Percentiles rank a stretch among this genome's conserved stretches.
These are phyloP conservation scores for Penicillium herquei DNA, from an alignment of 495 filamentous ascomycete genomes.

Conservation along the genomic window DNA sequence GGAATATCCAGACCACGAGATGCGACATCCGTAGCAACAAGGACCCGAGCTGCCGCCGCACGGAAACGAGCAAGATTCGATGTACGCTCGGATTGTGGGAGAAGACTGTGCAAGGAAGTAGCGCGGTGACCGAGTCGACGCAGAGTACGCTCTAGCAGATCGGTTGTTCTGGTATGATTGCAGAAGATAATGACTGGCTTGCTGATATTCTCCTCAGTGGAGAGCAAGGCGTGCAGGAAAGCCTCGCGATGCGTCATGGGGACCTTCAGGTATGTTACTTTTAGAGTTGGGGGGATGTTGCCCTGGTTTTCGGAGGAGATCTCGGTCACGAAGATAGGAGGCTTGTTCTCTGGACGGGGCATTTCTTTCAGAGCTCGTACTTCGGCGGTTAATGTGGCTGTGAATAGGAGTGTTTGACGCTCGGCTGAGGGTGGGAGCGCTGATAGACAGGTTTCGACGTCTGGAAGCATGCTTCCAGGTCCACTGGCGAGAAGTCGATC, in stretches of 20 bases:
- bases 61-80: slow-evolving; percentile 89
- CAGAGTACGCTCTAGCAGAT: slow-evolving; percentile 81
- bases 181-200: slow-evolving; percentile 88
- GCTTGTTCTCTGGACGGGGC: slow-evolving; percentile 62
- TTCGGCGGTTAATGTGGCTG: slow-evolving; percentile 92
- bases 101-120: slow-evolving; percentile 81
- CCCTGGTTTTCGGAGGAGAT: slow-evolving; percentile 65
- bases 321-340: slow-evolving; percentile 84
- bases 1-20: slow-evolving; percentile 96
- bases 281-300: slow-evolving; percentile 75
- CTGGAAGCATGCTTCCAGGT: slow-evolving; percentile 84
- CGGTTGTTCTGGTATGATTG: slow-evolving; percentile 87
- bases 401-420: slow-evolving; percentile 93
- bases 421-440: slow-evolving; percentile 68
- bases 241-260: slow-evolving; percentile 88
- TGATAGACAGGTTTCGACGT: slow-evolving; percentile 82
- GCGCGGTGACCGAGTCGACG: slow-evolving; percentile 84
- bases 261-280: slow-evolving; percentile 81
- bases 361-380: slow-evolving; percentile 77
- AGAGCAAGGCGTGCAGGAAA: slow-evolving; percentile 86
- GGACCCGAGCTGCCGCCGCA: slow-evolving; percentile 82
- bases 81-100: slow-evolving; percentile 78
- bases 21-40: slow-evolving; percentile 95
- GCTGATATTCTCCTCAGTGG: slow-evolving; percentile 69
- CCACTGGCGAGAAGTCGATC: slow-evolving; percentile 80